Evolutionary conservation across 2,329 filamentous ascomycete genomes (phyloP), one percentile per base, ranked within the genome.

Genomic region (Aspergillus quadrilineatus): DNA sequence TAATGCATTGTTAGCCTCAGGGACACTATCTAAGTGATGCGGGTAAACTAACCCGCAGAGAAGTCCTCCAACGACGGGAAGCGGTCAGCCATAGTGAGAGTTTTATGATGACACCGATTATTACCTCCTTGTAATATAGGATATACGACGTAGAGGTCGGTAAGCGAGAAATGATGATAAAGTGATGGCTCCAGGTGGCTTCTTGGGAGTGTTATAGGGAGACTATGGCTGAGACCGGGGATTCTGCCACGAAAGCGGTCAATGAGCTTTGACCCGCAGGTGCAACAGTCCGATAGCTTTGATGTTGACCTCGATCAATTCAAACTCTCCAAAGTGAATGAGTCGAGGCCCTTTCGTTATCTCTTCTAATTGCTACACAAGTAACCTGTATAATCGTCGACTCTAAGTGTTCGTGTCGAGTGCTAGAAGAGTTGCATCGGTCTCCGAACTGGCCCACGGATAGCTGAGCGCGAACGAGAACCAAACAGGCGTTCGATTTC

Each of bases 61-160:
- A 92, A 89, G 69, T 92, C 89, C 74, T 92, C 89, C 66, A 92
- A 77, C 45, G 89, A 90, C 66, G 89, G 89, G 73, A 92, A 92
- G 68, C 88, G 80, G 76, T 91, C 88, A 48, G 89, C 89, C 89
- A 92, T 92, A 15, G 54, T 47, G 55, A 44, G 45, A 17, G 28
- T 17, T 41, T 34, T 55, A 37, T 41, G 48, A 17, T 45, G 15
- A 14, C 44, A 22, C n/a, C 22, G 8, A 45, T 8, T 36, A 22
- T 9, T 6, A 28, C 32, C 39, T 41, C 22, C 14, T 49, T 49
- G 32, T 17, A n/a, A 3, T 30, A 6, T 43, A 14, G 44, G 6
- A 4, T 34, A 49, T 51, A 59, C 36, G 39, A 52, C 26, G 50
- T 26, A 59, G 45, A 61, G 55, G 43, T 57, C 29, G 43, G 49